Evolutionary conservation across 1,284 basidiomycete genomes (phyloP).

Genomic region (Sanghuangporus weigelae): DNA sequence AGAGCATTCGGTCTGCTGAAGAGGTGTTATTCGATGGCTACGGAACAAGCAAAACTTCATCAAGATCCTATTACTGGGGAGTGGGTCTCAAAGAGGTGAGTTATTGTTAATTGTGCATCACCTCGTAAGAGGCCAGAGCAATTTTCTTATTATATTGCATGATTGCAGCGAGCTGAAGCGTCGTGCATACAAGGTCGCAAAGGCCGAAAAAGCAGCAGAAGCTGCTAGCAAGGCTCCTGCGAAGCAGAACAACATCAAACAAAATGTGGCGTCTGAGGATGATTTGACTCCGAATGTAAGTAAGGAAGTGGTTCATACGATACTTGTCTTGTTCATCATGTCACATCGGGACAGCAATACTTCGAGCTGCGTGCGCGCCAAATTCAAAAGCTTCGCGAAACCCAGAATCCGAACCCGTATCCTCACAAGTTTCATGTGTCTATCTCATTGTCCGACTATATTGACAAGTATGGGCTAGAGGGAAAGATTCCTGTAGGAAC

Average conservation of each 20-base stretch:
- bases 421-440: constrained; percentile 98
- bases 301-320: constrained; percentile 12
- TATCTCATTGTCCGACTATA: constrained; percentile 73
- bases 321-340: not conserved
- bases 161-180: constrained; percentile 84
- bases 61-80: constrained; percentile 90
- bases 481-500: constrained; percentile 63
- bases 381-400: constrained; percentile 83
- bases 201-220: constrained; percentile 71
- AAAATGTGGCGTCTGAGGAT: constrained; percentile 51
- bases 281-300: constrained; percentile 81
- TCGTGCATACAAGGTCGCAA: constrained; percentile 79
- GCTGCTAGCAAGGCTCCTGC: constrained; percentile 30
- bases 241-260: constrained; percentile 28
- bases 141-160: constrained; percentile 10
- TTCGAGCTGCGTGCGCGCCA: constrained; percentile 89
- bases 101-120: constrained; percentile 18
- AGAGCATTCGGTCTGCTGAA: not conserved
- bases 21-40: constrained; percentile 38
- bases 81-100: constrained; percentile 91
- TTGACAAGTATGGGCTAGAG: constrained; percentile 71
- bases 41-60: constrained; percentile 52
- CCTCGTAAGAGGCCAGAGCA: not conserved
- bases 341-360: constrained; percentile 70
- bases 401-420: constrained; percentile 89